Conservation (phyloP, 2,329 filamentous ascomycete species). For the Coniochaeta hoffmannii region DNA sequence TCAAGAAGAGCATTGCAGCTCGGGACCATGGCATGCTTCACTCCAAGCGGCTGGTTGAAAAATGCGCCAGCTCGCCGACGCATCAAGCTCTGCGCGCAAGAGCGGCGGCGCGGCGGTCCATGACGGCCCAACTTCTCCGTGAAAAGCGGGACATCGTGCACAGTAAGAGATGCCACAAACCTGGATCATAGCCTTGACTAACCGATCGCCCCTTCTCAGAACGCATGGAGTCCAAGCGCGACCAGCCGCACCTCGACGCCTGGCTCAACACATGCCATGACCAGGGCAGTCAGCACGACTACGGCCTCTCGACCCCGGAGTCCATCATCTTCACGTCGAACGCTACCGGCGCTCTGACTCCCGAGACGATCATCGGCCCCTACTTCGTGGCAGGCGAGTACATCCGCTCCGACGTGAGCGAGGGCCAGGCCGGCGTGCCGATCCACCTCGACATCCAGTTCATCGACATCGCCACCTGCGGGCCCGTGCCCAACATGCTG, state of each 20-base stretch:
- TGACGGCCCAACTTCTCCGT: not conserved
- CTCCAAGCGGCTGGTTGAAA: not conserved
- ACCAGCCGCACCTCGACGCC: not conserved
- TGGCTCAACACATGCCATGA: slow-evolving; percentile 3
- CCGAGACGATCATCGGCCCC: slow-evolving; percentile 3
- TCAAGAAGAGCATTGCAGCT: slow-evolving; percentile 2
- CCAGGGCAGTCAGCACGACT: not conserved
- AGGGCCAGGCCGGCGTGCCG: slow-evolving; percentile 24
- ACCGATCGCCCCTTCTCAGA: not conserved
- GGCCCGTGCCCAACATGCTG: slow-evolving; percentile 20
- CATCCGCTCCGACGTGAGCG: slow-evolving; percentile 25
- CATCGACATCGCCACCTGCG: slow-evolving; percentile 25
- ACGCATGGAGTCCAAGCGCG: not conserved
- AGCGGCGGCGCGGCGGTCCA: not conserved
- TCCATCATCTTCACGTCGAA: slow-evolving; percentile 2
- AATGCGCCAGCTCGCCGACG: not conserved
- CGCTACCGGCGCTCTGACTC: not conserved
- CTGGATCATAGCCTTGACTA: not conserved
- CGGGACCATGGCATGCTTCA: not conserved
- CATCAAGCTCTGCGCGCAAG: not conserved
- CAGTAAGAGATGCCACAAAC: not conserved
- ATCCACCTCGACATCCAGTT: slow-evolving; percentile 28
- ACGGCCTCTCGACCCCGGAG: not conserved
- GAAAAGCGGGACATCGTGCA: slow-evolving; percentile 1
- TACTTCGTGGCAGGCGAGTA: slow-evolving; percentile 20